Base-by-base conservation (phyloP, 768 basidiomycete species). In the Auricularia sp. region DNA sequence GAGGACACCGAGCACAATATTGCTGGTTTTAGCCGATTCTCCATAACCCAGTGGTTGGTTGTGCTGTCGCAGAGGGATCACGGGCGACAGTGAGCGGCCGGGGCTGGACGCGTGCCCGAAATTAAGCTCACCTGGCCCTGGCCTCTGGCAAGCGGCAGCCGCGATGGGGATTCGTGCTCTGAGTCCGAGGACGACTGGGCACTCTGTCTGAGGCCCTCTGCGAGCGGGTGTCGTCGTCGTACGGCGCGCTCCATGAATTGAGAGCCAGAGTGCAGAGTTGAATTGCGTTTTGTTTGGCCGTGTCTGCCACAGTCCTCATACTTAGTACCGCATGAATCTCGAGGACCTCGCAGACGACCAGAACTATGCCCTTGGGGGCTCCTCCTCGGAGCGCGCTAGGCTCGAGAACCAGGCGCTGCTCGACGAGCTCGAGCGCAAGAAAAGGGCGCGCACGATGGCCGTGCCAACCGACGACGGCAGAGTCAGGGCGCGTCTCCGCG, bases 391-490 rank as follows among this genome's bases (percentile, higher is more conserved):
- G 66, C 67, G 76, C 18, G 76, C 77, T 36, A 66, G 75, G 44
- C 71, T 69, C 35, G 76, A 78, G 66, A 76, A 93, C 78, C 87
- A 89, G 71, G 88, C 88, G 68, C 85, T 98, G 62, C 81, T 98
- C 59, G 91, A 93, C 72, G 94, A 97, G 75, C 85, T 99, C n/a
- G 97, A 99, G 73, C 84, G 95, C 68, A 97, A 96, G 82, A 97
- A 97, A 81, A 89, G 93, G 71, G 90, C 95, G 12, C 83, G 97
- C 67, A 87, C 81, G 66, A 84, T 98, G 77, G 97, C 95, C 6
- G 93, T 98, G 10, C 97, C 97, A 7, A 99, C 97, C 6, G 96
- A 98, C 75, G 97, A 98, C 75, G 89, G 85, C 71, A 87, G 90
- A 68, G 97, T 99, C 71, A 90, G 89, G 72, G 86, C 88, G 44